These are phyloP conservation scores for Colletotrichum orchidophilum DNA, from an alignment of 2,329 filamentous ascomycete genomes.

Conservation along the genomic window DNA sequence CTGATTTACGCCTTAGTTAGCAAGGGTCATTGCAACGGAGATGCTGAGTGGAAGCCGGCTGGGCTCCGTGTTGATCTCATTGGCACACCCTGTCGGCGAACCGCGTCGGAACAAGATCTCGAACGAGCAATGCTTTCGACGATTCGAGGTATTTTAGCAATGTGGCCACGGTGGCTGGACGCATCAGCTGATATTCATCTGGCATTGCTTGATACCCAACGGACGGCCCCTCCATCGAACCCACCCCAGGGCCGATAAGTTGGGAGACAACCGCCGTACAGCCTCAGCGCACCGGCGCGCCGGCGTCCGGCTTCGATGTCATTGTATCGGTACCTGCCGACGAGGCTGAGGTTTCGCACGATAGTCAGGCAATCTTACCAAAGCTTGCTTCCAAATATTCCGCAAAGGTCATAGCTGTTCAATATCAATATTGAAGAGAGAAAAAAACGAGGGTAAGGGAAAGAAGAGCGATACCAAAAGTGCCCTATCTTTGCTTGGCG, in stretches of 20 bases:
- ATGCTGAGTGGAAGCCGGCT: neutral
- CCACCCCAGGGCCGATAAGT: neutral
- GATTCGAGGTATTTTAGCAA: constrained; percentile 3
- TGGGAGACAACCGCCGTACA: no score
- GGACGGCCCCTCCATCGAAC: neutral
- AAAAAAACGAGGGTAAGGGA: neutral
- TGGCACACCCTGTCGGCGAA: neutral
- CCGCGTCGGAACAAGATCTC: neutral
- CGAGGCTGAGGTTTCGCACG: neutral
- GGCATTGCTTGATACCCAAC: neutral
- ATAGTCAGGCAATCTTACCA: neutral
- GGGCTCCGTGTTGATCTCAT: constrained; percentile 5
- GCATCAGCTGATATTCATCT: constrained; percentile 2
- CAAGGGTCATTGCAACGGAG: neutral
- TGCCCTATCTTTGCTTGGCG: neutral
- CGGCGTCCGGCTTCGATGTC: neutral
- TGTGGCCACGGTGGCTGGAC: neutral
- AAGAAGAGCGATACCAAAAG: neutral
- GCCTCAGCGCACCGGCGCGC: neutral
- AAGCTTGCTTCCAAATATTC: neutral
- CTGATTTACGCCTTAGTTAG: neutral
- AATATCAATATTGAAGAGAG: neutral
- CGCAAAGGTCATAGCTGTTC: neutral
- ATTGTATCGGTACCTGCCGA: neutral
- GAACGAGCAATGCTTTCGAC: neutral